Evolutionary conservation across 2,329 filamentous ascomycete species (phyloP).

Genomic region (Penicillium vulpinum): DNA sequence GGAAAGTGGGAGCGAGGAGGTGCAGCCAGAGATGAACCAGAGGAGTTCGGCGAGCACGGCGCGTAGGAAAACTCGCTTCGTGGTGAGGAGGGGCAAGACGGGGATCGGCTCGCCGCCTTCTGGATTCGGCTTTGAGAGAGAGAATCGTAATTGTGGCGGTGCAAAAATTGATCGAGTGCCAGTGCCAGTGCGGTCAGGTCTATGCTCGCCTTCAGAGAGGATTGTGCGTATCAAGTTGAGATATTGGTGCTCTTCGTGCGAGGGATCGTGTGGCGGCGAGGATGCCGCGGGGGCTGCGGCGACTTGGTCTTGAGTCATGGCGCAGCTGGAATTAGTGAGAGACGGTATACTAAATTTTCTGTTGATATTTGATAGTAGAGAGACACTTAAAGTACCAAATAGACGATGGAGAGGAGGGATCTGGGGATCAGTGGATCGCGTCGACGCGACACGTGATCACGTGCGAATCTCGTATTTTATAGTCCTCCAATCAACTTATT

Average conservation of each 20-base stretch:
- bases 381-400: neutral
- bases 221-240: slow-evolving; percentile 86
- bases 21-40: slow-evolving; percentile 89
- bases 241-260: slow-evolving; percentile 91
- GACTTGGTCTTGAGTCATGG: slow-evolving; percentile 26
- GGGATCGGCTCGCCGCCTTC: slow-evolving; percentile 51
- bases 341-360: neutral
- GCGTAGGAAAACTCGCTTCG: slow-evolving; percentile 91
- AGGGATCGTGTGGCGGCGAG: slow-evolving; percentile 27
- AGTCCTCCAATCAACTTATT: neutral
- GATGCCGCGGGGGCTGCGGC: slow-evolving; percentile 9
- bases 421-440: slow-evolving; percentile 17
- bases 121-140: slow-evolving; percentile 62
- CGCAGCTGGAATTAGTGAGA: neutral
- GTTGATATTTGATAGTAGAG: neutral
- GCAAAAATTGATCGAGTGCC: slow-evolving; percentile 90
- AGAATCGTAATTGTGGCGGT: slow-evolving; percentile 81
- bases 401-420: neutral
- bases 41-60: slow-evolving; percentile 90
- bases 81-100: slow-evolving; percentile 89
- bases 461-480: slow-evolving; percentile 11
- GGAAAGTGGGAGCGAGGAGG: slow-evolving; percentile 73
- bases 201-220: slow-evolving; percentile 76
- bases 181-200: slow-evolving; percentile 90
- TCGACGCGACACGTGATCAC: slow-evolving; percentile 29